A percentile compares a stretch with the other conserved stretches of the same genome.
Conservation (phyloP, 768 basidiomycete genomes). For the Fomitopsis pulvina region DNA sequence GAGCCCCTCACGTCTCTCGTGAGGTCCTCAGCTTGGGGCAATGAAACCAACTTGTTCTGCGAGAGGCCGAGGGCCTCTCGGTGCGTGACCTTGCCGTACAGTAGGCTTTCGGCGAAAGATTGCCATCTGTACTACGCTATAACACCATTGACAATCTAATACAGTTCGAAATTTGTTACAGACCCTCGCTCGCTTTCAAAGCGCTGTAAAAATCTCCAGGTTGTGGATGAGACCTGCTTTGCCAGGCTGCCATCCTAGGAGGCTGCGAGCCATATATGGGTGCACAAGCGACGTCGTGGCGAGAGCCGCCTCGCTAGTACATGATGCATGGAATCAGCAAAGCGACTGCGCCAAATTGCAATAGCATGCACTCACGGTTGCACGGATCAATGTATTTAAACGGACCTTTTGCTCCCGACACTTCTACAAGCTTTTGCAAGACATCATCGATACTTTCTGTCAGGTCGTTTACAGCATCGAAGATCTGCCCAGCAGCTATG, state of each 20-base stretch:
- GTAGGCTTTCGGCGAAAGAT: no score
- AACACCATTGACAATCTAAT: no score
- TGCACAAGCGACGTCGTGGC: conserved; percentile 26
- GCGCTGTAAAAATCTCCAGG: conserved; percentile 32
- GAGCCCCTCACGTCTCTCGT: no score
- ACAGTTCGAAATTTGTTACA: no score
- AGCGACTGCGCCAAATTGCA: neutral
- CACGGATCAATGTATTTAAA: conserved; percentile 28
- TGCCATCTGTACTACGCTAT: no score
- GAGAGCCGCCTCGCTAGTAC: conserved; percentile 31
- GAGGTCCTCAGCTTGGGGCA: no score
- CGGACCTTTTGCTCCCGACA: conserved; percentile 29
- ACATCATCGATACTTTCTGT: conserved; percentile 37
- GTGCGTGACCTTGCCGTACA: no score
- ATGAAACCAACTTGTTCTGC: no score
- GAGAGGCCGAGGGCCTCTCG: no score
- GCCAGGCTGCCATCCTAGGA: conserved; percentile 38
- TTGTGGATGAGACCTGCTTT: conserved; percentile 38
- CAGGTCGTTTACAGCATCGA: conserved; percentile 33
- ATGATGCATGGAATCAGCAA: neutral
- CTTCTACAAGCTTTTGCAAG: conserved; percentile 29
- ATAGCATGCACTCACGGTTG: conserved; percentile 28
- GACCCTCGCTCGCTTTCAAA: conserved; percentile 21
- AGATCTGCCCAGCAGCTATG: conserved; percentile 30
- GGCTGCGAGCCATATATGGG: conserved; percentile 32